Evolutionary conservation across 192 early-diverging fungal genomes (phyloP).

Genomic region (Coemansia sp.): DNA sequence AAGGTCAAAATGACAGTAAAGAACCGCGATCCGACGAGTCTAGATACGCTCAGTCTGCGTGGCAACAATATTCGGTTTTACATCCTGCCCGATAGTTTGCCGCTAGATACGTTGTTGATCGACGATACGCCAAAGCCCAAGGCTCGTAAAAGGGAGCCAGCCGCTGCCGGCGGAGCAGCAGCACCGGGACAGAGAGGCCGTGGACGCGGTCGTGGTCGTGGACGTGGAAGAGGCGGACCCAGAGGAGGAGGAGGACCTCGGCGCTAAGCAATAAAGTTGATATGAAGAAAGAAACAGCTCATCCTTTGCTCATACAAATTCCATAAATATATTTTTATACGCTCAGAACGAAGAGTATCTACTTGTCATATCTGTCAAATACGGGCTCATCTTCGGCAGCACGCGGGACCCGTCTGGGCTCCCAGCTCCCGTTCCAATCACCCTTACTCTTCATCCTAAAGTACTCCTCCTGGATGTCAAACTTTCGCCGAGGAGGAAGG

Average conservation of each 20-base stretch:
- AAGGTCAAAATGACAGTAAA: slow-evolving; percentile 98
- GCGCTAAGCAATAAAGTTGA: slow-evolving; percentile 24
- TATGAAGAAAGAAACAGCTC: not conserved
- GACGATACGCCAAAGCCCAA: slow-evolving; percentile 95
- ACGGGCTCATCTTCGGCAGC: slow-evolving; percentile 54
- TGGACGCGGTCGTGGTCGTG: slow-evolving; percentile 75
- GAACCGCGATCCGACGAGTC: slow-evolving; percentile 83
- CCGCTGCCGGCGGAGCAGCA: slow-evolving; percentile 20
- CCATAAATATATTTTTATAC: not conserved
- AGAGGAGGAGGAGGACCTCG: slow-evolving; percentile 56
- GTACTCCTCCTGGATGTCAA: slow-evolving; percentile 76
- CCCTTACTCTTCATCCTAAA: slow-evolving; percentile 52
- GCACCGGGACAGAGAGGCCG: slow-evolving; percentile 48
- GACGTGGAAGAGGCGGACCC: slow-evolving; percentile 66
- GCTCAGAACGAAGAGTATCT: not conserved
- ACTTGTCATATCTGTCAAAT: slow-evolving; percentile 47
- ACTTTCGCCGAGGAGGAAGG: slow-evolving; percentile 59
- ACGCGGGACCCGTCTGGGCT: slow-evolving; percentile 48
- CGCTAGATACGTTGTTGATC: slow-evolving; percentile 93
- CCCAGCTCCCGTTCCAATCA: slow-evolving; percentile 51
- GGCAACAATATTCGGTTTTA: slow-evolving; percentile 96
- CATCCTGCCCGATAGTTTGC: slow-evolving; percentile 93
- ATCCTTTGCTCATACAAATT: slow-evolving; percentile 8
- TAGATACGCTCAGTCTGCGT: slow-evolving; percentile 94
- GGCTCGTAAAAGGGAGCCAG: slow-evolving; percentile 78